Conservation (phyloP, 192 early-diverging fungal species). For the Chytriomyces confervae region DNA sequence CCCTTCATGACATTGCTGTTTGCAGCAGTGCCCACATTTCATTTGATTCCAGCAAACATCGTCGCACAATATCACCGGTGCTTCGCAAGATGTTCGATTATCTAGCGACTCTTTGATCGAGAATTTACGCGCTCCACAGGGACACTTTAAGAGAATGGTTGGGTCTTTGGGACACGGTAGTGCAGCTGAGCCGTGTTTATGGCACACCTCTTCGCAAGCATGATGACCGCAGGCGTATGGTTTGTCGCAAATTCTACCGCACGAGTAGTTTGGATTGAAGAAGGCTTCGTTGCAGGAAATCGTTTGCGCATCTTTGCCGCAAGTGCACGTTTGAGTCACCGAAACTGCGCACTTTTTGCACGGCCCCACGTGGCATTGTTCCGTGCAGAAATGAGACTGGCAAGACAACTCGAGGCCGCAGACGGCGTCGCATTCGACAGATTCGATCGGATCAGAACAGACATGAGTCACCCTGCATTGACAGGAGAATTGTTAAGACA, state of each 20-base stretch:
- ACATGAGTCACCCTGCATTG: neutral
- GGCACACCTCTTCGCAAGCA: conserved; percentile 10
- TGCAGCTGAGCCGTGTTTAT: neutral
- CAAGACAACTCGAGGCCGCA: conserved; percentile 6
- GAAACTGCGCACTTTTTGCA: conserved; percentile 5
- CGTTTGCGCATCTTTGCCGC: neutral
- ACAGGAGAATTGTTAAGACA: neutral
- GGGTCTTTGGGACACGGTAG: conserved; percentile 15
- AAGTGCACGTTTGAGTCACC: conserved; percentile 2
- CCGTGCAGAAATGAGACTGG: neutral
- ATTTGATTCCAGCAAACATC: conserved; percentile 12
- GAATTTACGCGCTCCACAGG: conserved; percentile 10
- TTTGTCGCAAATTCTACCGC: neutral
- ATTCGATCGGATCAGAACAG: neutral
- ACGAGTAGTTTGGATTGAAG: neutral
- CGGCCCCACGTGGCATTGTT: conserved; percentile 1
- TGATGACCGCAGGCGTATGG: conserved; percentile 5
- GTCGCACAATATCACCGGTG: conserved; percentile 20
- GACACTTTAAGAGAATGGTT: neutral
- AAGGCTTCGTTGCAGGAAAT: neutral
- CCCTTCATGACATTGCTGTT: conserved; percentile 23
- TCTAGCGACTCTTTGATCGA: conserved; percentile 7
- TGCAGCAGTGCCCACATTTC: conserved; percentile 20
- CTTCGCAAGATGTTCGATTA: neutral
- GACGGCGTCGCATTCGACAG: neutral